phyloP scores from a whole-genome alignment of 495 filamentous ascomycete genomes.

The Neurospora sp. region DNA sequence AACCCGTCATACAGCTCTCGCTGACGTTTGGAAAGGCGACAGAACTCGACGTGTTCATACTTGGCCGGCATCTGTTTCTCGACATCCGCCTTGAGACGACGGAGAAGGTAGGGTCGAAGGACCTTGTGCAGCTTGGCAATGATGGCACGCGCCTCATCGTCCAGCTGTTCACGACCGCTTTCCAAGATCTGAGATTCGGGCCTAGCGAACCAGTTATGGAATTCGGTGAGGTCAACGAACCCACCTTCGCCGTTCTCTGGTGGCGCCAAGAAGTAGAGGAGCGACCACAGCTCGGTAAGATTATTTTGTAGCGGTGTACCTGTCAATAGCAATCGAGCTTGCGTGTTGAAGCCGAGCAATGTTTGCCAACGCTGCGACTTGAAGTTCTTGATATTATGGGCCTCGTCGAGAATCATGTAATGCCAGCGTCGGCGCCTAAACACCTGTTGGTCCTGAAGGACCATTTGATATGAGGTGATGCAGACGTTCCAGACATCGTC shows the following conservation, averaged over 20 bases:
- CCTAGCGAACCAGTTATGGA: conserved; percentile 85
- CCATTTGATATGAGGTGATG: conserved; percentile 93
- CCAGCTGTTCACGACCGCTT: conserved; percentile 84
- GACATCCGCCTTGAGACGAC: conserved; percentile 91
- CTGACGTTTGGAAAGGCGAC: conserved; percentile 87
- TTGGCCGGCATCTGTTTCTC: conserved; percentile 99
- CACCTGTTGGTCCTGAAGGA: conserved; percentile 87
- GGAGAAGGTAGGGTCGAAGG: conserved; percentile 82
- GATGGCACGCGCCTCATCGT: conserved; percentile 79
- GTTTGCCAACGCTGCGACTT: conserved; percentile 95
- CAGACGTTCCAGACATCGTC: conserved; percentile 90
- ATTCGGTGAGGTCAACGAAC: conserved; percentile 84
- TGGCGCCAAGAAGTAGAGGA: conserved; percentile 92
- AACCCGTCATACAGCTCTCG: conserved; percentile 95
- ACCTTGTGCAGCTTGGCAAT: conserved; percentile 90
- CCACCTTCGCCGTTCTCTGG: conserved; percentile 76
- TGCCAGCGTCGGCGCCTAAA: conserved; percentile 92
- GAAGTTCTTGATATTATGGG: conserved; percentile 99
- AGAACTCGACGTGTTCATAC: conserved; percentile 93
- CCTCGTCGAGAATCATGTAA: conserved; percentile 97
- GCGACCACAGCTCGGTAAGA: conserved; percentile 90
- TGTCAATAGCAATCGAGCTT: conserved; percentile 77
- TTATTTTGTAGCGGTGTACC: conserved; percentile 98
- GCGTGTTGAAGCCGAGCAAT: conserved; percentile 80
- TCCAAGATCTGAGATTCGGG: conserved; percentile 93